Base-by-base conservation (phyloP, 2,329 filamentous ascomycete genomes). In the Colletotrichum noveboracense region DNA sequence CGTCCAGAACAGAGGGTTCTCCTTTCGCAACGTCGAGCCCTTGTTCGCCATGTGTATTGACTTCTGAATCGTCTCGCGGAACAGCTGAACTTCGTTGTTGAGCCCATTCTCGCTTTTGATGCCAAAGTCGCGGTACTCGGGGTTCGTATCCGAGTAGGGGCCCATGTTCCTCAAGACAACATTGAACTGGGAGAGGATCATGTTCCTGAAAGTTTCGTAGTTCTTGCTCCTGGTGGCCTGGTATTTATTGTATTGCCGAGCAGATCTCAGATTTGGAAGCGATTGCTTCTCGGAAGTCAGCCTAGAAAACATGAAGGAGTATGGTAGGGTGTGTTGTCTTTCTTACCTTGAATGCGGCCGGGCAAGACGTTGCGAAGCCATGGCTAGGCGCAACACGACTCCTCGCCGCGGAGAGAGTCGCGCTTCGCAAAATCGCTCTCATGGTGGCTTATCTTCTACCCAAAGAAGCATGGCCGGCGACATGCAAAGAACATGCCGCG, bases 1-100 rank as follows among this genome's bases (percentile, higher is more conserved):
- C 65, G 86, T 86, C 86, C 86, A 90, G 80, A 92, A 92, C 2
- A 92, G 81, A 1, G 89, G 89, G 78, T 92, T 92, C 9, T 86
- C 84, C 26, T 81, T 79, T 28, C 85, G 85, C 4, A 82, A 80
- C 4, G 84, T 85, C 14, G 81, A 78, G 30, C 85, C 83, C 12
- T 83, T 75, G 18, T 85, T 79, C 8, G 90, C 89, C 71, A 88
- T 77, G 1, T 82, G 77, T 75, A 90, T 88, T 38, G 88, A 85
- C n/a, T 84, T 82, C 24, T 86, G 81, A 32, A 92, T 79, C 6
- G 85, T 80, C 26, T 83, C 80, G 79, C 85, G 85, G 80, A 92
- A 92, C 10, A 87, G 79, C 9, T 80, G 80, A 7, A 84, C 83
- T 76, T 91, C 87, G 10, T 82, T 83, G 43, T 87, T 84, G 21